Evolutionary conservation across 805 yeast species (phyloP).

Genomic region (Cyberlindnera euphorbiae): DNA sequence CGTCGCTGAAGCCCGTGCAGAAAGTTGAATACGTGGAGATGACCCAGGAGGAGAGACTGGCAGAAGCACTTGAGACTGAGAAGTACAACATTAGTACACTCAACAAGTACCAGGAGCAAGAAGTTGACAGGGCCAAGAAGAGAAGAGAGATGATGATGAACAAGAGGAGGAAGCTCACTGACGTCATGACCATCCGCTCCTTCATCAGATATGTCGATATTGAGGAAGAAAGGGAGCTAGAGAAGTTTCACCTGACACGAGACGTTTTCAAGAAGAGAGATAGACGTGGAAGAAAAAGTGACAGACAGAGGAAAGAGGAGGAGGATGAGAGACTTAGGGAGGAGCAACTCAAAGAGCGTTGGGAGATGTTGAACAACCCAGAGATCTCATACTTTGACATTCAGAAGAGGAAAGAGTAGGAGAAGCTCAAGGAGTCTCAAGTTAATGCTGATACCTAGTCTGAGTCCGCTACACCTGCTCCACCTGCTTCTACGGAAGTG

Average conservation of each 20-base stretch:
- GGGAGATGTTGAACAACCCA: slow-evolving; percentile 19
- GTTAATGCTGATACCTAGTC: too few species aligned
- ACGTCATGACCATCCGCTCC: slow-evolving; percentile 52
- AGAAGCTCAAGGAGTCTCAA: background rate
- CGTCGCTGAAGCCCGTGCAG: slow-evolving; percentile 37
- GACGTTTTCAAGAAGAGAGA: slow-evolving; percentile 37
- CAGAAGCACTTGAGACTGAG: slow-evolving; percentile 88
- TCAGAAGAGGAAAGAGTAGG: background rate
- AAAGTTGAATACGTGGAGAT: slow-evolving; percentile 38
- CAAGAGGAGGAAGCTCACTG: slow-evolving; percentile 53
- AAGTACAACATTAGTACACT: slow-evolving; percentile 66
- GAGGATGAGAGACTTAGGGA: slow-evolving; percentile 29
- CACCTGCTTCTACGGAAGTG: background rate
- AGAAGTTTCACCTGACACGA: slow-evolving; percentile 37
- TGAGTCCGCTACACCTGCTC: too few species aligned
- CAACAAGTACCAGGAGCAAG: slow-evolving; percentile 78
- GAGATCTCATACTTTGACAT: slow-evolving; percentile 6
- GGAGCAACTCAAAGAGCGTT: slow-evolving; percentile 25
- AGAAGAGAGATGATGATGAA: slow-evolving; percentile 71
- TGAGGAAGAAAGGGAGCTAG: slow-evolving; percentile 52
- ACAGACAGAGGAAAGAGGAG: slow-evolving; percentile 36
- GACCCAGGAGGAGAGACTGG: slow-evolving; percentile 42
- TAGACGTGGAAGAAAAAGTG: slow-evolving; percentile 38
- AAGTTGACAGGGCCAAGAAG: slow-evolving; percentile 68
- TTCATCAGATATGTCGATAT: slow-evolving; percentile 54